These are phyloP conservation scores for Eleusine coracana DNA, from an alignment of 176 grass and related monocot genomes.

Conservation along the genomic window DNA sequence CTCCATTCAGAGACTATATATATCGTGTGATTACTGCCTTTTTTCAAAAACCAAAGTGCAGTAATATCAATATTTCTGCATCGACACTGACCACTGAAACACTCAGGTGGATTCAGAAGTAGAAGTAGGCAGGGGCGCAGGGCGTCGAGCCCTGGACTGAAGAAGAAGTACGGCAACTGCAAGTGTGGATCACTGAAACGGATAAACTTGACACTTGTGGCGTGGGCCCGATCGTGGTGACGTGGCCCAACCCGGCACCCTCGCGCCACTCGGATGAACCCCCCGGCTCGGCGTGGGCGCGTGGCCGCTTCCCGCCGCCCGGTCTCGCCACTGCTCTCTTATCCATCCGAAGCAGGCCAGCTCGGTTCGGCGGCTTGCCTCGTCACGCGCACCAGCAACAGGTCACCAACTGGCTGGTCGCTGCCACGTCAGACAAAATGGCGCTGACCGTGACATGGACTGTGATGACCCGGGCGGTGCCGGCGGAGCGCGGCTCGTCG, in stretches of 20 bases:
- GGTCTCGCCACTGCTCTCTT: not conserved
- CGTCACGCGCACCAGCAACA: not conserved
- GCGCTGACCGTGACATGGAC: too few species aligned
- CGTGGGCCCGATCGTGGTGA: not conserved
- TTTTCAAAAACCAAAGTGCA: not conserved
- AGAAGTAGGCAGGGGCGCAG: too few species aligned
- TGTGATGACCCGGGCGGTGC: not conserved
- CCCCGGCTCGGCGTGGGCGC: slow-evolving; percentile 6
- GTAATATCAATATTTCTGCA: not conserved
- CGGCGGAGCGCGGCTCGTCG: not conserved
- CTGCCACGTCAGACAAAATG: too few species aligned
- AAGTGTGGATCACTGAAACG: not conserved
- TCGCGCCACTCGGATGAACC: slow-evolving; percentile 9
- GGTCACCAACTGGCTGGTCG: not conserved
- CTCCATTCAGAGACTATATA: not conserved
- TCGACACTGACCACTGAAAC: not conserved
- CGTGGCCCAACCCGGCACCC: slow-evolving; percentile 5
- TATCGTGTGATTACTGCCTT: not conserved
- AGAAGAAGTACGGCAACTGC: not conserved
- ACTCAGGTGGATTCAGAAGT: not conserved
- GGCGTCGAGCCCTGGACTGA: not conserved
- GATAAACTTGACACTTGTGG: not conserved
- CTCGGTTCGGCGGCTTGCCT: not conserved
- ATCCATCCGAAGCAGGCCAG: not conserved
- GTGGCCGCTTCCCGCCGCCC: not conserved